Percentiles rank a stretch among this genome's conserved stretches.
phyloP scores from a whole-genome alignment of 75 land plant species.

The Cunninghamia lanceolata region DNA sequence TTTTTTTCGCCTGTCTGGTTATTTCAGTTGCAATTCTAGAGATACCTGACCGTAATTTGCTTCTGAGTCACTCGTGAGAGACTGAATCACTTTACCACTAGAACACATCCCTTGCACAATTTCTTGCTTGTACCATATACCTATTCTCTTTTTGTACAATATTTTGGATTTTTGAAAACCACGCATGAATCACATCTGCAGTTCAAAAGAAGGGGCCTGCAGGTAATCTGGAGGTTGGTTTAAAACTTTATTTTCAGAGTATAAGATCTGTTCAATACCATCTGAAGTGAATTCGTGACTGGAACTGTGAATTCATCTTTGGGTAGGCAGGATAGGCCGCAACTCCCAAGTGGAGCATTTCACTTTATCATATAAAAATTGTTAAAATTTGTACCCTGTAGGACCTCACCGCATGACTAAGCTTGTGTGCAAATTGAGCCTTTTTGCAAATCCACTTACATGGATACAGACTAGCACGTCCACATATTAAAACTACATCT shows the following conservation, averaged over 20 bases:
- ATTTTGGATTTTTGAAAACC: no score
- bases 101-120: background rate
- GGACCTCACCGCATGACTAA: background rate
- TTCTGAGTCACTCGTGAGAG: background rate
- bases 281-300: background rate
- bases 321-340: background rate
- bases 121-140: background rate
- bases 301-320: background rate
- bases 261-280: background rate
- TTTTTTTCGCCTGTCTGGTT: background rate
- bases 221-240: background rate
- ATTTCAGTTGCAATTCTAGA: background rate
- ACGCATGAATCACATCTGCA: background rate
- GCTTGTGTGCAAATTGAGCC: background rate
- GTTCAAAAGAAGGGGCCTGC: background rate
- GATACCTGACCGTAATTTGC: background rate
- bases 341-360: background rate
- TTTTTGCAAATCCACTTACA: background rate
- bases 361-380: background rate
- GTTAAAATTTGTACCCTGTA: background rate
- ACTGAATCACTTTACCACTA: no score
- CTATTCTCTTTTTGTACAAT: no score
- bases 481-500: background rate
- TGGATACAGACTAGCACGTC: background rate
- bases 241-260: background rate